A percentile compares a stretch with the other conserved stretches of the same genome.
These are phyloP conservation scores for Suillus subluteus DNA, from an alignment of 768 basidiomycete species.

Conservation along the genomic window DNA sequence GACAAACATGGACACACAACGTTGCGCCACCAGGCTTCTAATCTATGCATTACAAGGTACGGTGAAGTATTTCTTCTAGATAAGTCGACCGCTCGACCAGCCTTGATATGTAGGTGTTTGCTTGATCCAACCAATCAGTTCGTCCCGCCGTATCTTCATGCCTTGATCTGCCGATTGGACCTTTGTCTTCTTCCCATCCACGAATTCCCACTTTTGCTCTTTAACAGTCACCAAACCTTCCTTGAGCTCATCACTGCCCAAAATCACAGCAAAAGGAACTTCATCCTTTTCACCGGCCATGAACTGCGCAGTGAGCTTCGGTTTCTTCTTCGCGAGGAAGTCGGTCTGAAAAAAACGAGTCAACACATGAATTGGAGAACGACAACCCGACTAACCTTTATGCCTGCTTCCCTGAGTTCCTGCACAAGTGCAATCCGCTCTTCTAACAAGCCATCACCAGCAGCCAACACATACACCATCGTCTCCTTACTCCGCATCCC, in stretches of 20 bases:
- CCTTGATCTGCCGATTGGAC: conserved; percentile 67
- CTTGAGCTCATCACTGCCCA: conserved; percentile 87
- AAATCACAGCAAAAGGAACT: conserved; percentile 89
- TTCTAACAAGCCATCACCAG: conserved; percentile 85
- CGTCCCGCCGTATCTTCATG: conserved; percentile 60
- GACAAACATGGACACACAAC: conserved; percentile 14
- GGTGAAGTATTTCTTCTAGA: conserved; percentile 19
- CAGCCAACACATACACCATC: conserved; percentile 91
- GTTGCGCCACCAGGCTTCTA: conserved; percentile 9
- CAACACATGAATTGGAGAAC: conserved; percentile 7
- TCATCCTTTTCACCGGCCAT: conserved; percentile 89
- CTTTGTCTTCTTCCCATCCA: conserved; percentile 70
- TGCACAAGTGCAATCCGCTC: conserved; percentile 83
- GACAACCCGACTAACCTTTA: conserved; percentile 62
- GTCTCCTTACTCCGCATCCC: conserved; percentile 88
- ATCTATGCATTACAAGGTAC: conserved; percentile 10
- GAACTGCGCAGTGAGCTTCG: conserved; percentile 86
- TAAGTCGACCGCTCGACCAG: conserved; percentile 36
- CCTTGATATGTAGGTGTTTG: conserved; percentile 33
- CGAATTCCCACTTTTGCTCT: conserved; percentile 83
- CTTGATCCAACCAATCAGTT: conserved; percentile 68
- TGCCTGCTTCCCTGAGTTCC: conserved; percentile 82
- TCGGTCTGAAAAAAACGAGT: conserved; percentile 61
- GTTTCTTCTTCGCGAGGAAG: conserved; percentile 91
- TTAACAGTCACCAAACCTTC: conserved; percentile 88